Base-by-base conservation (phyloP, 495 filamentous ascomycete genomes). In the Physcia stellaris region DNA sequence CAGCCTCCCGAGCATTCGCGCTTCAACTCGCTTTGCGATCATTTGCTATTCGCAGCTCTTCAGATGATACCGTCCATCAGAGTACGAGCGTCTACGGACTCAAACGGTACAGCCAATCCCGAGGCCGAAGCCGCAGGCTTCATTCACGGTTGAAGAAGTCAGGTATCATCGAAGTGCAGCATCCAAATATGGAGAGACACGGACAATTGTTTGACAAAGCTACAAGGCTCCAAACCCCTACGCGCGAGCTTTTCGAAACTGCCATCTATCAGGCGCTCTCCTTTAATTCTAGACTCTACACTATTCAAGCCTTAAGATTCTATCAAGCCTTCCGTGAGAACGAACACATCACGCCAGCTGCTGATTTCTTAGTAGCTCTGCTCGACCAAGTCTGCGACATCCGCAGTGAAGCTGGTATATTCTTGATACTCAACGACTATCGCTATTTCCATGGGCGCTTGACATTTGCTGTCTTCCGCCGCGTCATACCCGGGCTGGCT, bases 391-490 rank as follows among this genome's bases (percentile, higher is more conserved):
- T 66, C 40, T 57, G 61, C 38, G 41, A 49, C 12, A 22, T 54
- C 40, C 47, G 64, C 21, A 62, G 56, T 31, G 48, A 51, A 18
- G 47, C 45, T 4, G 70, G 63, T 3, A 58, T 79, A 41, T 58
- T 69, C 35, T 46, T 60, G 38, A 42, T 79, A n/a, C 55, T 69
- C 37, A 54, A 64, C 23, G 76, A 80, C 48, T 79, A 40, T 26
- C 43, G 36, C n/a, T 36, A 23, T 24, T 29, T 35, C 24, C 24
- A 39, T 32, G 30, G 27, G 9, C 13, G 16, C 19, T 6, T 36
- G 21, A 24, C 42, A 12, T 2, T 32, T 11, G 0, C 22, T 19
- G 39, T 32, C 9, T 38, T 51, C 34, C 45, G 27, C 24, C 32
- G 42, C 24, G 22, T 62, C 10, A 55, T 68, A 40, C 36, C 50